Evolutionary conservation across 352 stramenopile genomes (phyloP), one percentile per base, ranked within the genome.

Genomic region (Lagenidium giganteum): DNA sequence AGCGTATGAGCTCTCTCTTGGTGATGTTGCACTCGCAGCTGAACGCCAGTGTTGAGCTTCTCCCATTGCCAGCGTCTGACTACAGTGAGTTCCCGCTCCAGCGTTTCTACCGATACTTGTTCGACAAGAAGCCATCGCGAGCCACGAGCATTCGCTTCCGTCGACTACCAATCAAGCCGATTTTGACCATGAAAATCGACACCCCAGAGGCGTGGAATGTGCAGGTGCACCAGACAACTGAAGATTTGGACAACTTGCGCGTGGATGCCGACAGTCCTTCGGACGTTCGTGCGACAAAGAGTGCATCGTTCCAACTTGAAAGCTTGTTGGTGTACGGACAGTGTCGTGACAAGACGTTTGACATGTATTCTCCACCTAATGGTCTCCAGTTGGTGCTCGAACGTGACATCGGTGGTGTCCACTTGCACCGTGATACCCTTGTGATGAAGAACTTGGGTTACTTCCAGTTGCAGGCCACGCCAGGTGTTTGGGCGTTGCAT

Each of bases 361-460:
- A 91, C 34, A 67, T 70, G 61, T 89, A 85, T 46, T 58, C 67
- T 8, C 82, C 91, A 20, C 85, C 90, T 0, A 92, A 96, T 35
- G 92, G 93, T 0, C 67, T 98, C 9, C 93, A 98, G 57, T 52
- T 98, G 17, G 64, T 95, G 21, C 68, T 98, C 34, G 67, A 93
- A 32, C 82, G 78, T 17, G 66, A 84, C n/a, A 58, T 86, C 18
- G 77, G 70, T 8, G 61, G 43, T 35, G 45, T 61, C 21, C 60
- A 62, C 18, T 42, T 87, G 27, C 69, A 90, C 36, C 83, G 80
- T 18, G 97, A 99, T 54, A 99, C 97, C 12, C 54, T 99, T 4
- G 97, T 99, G 14, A 99, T 99, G 97, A 96, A 98, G 54, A 99
- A 98, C 65, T 64, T 98, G 23, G 97, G 96, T 12, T 99, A 99